A percentile compares a stretch with the other conserved stretches of the same genome.
Conservation (phyloP, 1,284 basidiomycete species). For the Tylopilus sp. region DNA sequence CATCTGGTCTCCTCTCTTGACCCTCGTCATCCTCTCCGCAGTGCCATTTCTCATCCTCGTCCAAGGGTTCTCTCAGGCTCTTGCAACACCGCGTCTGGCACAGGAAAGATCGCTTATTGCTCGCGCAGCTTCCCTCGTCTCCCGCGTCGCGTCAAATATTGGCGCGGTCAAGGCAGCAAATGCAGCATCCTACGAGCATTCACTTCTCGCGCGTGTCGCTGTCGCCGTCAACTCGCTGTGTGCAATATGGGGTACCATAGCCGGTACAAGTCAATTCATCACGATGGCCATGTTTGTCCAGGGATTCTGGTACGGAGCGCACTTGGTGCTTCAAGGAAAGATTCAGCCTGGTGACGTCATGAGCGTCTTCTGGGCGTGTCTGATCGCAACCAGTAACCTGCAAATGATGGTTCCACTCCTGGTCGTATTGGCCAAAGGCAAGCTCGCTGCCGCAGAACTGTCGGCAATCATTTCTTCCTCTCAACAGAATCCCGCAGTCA, state of each 20-base stretch:
- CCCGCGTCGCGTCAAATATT: slow-evolving; percentile 76
- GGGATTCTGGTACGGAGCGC: slow-evolving; percentile 93
- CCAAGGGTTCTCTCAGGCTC: slow-evolving; percentile 68
- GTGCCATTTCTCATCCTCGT: slow-evolving; percentile 80
- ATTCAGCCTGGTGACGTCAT: slow-evolving; percentile 76
- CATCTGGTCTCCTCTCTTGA: slow-evolving; percentile 73
- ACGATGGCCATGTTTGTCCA: slow-evolving; percentile 92
- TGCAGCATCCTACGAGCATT: slow-evolving; percentile 62
- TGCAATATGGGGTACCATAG: slow-evolving; percentile 71
- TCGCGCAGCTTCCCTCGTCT: slow-evolving; percentile 71
- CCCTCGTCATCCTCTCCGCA: slow-evolving; percentile 86
- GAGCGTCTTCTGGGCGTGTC: slow-evolving; percentile 94
- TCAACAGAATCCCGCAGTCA: slow-evolving; percentile 10
- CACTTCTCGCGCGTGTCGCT: slow-evolving; percentile 45
- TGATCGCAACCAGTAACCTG: slow-evolving; percentile 82
- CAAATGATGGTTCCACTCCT: slow-evolving; percentile 83
- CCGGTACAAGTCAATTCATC: slow-evolving; percentile 69
- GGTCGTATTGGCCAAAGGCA: slow-evolving; percentile 78
- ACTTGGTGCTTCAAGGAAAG: slow-evolving; percentile 73
- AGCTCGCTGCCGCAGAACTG: slow-evolving; percentile 40
- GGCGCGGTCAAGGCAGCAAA: slow-evolving; percentile 96
- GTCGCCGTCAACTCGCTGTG: slow-evolving; percentile 53
- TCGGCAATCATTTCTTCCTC: slow-evolving; percentile 23
- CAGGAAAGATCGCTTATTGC: slow-evolving; percentile 66
- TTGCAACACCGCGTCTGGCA: slow-evolving; percentile 64